These are phyloP conservation scores for Zygosaccharomyces pseudobailii DNA, from an alignment of 1,139 yeast genomes.

Conservation along the genomic window DNA sequence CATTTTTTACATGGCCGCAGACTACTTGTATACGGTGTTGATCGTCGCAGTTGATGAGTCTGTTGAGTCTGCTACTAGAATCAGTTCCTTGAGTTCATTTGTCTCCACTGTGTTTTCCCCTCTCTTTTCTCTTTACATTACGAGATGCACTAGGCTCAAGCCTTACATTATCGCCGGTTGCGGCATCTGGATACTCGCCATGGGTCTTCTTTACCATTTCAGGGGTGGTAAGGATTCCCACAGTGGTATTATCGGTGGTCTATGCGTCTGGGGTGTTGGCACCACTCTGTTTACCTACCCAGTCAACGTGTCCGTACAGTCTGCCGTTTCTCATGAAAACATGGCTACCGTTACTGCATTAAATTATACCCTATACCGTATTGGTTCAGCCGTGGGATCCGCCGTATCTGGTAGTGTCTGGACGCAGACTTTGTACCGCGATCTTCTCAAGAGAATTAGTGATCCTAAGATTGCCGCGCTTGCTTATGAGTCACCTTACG, in stretches of 20 bases:
- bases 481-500: constrained; percentile 51
- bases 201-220: constrained; percentile 52
- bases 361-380: constrained; percentile 48
- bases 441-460: constrained; percentile 23
- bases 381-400: constrained; percentile 48
- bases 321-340: constrained; percentile 55
- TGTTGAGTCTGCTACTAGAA: constrained; percentile 55
- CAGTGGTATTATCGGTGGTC: constrained; percentile 58
- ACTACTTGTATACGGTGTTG: constrained; percentile 57
- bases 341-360: constrained; percentile 55
- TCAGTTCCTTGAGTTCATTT: constrained; percentile 57
- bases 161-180: constrained; percentile 55
- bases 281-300: constrained; percentile 67
- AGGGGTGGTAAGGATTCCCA: constrained; percentile 48
- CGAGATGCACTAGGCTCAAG: constrained; percentile 48
- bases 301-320: constrained; percentile 55
- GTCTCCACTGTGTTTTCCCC: constrained; percentile 58
- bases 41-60: constrained; percentile 55
- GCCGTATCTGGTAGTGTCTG: constrained; percentile 57
- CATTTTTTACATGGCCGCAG: constrained; percentile 62
- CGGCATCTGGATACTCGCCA: constrained; percentile 48
- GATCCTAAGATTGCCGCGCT: constrained; percentile 36
- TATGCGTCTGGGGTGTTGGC: constrained; percentile 62
- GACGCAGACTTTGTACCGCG: constrained; percentile 43
- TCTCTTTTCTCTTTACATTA: constrained; percentile 50